Percentiles rank a stretch among this genome's conserved stretches.
These are phyloP conservation scores for Cutaneotrichosporon sp. DNA, from an alignment of 1,284 basidiomycete species.

Conservation along the genomic window DNA sequence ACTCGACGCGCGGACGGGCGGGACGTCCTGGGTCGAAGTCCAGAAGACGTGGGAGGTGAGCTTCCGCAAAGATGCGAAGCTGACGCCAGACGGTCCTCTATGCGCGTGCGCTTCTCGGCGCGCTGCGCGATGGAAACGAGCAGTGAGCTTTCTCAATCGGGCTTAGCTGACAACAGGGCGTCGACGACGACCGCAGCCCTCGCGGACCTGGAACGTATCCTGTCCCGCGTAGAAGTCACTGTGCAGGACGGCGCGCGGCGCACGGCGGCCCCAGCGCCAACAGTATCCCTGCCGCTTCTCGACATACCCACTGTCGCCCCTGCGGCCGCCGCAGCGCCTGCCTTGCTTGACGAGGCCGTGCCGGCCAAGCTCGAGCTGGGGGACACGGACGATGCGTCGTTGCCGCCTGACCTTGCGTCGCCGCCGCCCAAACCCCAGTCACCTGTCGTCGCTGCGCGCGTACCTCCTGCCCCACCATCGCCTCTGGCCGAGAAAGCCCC, in stretches of 20 bases:
- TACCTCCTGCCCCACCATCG: neutral
- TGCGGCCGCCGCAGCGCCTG: constrained; percentile 5
- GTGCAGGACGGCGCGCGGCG: constrained; percentile 13
- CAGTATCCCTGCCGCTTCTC: constrained; percentile 4
- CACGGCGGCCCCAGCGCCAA: constrained; percentile 9
- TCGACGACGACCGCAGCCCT: constrained; percentile 22
- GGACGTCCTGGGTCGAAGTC: constrained; percentile 28
- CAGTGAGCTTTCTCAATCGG: constrained; percentile 19
- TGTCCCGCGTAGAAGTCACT: constrained; percentile 18
- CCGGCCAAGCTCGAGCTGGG: constrained; percentile 12
- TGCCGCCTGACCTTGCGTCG: constrained; percentile 2
- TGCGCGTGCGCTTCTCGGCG: constrained; percentile 31
- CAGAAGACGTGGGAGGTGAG: constrained; percentile 42
- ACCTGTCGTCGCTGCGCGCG: neutral
- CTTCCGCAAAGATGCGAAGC: too few species aligned
- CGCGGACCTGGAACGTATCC: constrained; percentile 14
- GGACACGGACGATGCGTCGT: neutral
- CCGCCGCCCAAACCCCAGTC: neutral
- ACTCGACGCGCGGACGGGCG: constrained; percentile 18
- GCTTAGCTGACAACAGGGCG: constrained; percentile 18
- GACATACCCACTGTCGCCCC: constrained; percentile 13
- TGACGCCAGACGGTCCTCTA: constrained; percentile 34
- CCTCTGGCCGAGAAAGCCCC: neutral
- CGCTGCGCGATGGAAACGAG: constrained; percentile 32
- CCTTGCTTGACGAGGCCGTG: constrained; percentile 11